Percentiles rank a stretch among this genome's conserved stretches.
phyloP scores from a whole-genome alignment of 257 asterid species.

The Lavandula angustifolia region DNA sequence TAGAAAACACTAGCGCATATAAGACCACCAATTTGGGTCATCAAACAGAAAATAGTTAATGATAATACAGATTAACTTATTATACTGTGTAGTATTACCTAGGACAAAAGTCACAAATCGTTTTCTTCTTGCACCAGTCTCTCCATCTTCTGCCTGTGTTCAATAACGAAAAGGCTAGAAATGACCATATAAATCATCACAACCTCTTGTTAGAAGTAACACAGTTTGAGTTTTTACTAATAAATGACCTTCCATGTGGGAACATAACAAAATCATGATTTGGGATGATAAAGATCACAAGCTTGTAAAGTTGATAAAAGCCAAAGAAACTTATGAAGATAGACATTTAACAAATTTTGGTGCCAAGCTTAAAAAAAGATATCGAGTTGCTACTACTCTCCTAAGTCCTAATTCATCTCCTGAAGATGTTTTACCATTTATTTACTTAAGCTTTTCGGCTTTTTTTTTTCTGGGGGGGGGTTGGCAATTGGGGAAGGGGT shows the following conservation, averaged over 20 bases:
- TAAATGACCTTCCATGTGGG: slow-evolving; percentile 12
- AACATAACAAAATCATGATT: not conserved
- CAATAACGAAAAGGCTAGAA: slow-evolving; percentile 28
- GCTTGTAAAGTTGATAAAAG: not conserved
- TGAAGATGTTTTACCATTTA: not conserved
- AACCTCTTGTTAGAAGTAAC: slow-evolving; percentile 1
- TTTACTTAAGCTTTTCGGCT: too few species aligned
- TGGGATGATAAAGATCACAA: slow-evolving; percentile 14
- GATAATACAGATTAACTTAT: slow-evolving; percentile 19
- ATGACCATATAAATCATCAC: slow-evolving; percentile 23
- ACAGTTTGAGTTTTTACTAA: not conserved
- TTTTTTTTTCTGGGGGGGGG: too few species aligned
- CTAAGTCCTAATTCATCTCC: slow-evolving; percentile 8
- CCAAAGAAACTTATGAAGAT: not conserved
- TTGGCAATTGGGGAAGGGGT: too few species aligned
- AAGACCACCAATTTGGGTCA: slow-evolving; percentile 15
- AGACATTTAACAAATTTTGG: slow-evolving; percentile 25
- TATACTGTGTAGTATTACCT: slow-evolving; percentile 55
- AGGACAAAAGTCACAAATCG: slow-evolving; percentile 79
- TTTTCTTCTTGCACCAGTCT: slow-evolving; percentile 42
- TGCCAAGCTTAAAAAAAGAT: slow-evolving; percentile 12
- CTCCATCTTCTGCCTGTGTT: slow-evolving; percentile 65
- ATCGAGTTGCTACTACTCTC: slow-evolving; percentile 20
- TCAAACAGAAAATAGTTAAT: slow-evolving; percentile 25
- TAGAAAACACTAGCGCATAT: slow-evolving; percentile 7